phyloP scores from a whole-genome alignment of 192 early-diverging fungal genomes.

The Gryganskiella cystojenkinii region DNA sequence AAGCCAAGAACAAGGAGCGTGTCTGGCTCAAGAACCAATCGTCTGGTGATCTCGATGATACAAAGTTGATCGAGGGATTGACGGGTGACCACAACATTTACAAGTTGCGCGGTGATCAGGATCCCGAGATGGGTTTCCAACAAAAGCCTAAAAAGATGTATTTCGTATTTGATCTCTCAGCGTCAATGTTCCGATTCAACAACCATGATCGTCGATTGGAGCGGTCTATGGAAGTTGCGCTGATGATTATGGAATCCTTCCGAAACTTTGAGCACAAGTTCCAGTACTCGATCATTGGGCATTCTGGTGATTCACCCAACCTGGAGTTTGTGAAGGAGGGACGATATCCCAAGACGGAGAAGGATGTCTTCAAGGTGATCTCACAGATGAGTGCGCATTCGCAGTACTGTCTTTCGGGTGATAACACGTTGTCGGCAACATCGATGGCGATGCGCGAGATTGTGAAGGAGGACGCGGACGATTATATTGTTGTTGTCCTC shows the following conservation, averaged over 20 bases:
- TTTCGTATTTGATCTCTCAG: conserved; percentile 85
- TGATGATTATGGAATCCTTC: conserved; percentile 82
- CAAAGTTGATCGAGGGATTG: conserved; percentile 79
- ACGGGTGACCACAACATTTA: conserved; percentile 83
- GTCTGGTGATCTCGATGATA: conserved; percentile 84
- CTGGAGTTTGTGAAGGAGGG: conserved; percentile 75
- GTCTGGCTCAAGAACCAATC: conserved; percentile 85
- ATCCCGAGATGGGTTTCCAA: conserved; percentile 74
- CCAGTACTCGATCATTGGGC: conserved; percentile 78
- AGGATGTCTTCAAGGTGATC: conserved; percentile 75
- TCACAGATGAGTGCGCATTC: conserved; percentile 80
- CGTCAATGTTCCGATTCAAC: conserved; percentile 75
- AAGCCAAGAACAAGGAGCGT: conserved; percentile 85
- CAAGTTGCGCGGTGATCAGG: conserved; percentile 83
- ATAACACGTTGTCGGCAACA: conserved; percentile 79
- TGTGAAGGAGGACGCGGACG: conserved; percentile 78
- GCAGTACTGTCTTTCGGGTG: conserved; percentile 83
- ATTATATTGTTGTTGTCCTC: conserved; percentile 81
- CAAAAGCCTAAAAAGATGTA: conserved; percentile 80
- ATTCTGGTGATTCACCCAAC: conserved; percentile 80
- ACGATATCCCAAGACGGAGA: conserved; percentile 84
- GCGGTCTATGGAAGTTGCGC: conserved; percentile 69
- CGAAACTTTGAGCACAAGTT: conserved; percentile 83
- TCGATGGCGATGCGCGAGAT: conserved; percentile 75
- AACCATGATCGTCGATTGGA: conserved; percentile 70